phyloP scores from a whole-genome alignment of 495 filamentous ascomycete genomes.

The Penicillium soppii region DNA sequence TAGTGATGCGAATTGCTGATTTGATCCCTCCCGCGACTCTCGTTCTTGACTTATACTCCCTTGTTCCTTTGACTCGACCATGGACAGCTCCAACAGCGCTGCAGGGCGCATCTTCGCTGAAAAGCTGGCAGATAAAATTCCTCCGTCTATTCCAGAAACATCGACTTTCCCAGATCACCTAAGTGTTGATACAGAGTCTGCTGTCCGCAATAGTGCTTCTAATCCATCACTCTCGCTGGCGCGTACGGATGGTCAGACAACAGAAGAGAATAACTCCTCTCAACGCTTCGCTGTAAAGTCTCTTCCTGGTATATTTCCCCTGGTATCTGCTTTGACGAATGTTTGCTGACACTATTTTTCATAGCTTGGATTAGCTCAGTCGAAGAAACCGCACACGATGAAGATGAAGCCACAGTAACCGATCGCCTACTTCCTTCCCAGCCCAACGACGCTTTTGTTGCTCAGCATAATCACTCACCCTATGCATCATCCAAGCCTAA shows the following conservation, averaged over 20 bases:
- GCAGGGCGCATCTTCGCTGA: slow-evolving; percentile 13
- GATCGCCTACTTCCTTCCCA: slow-evolving; percentile 40
- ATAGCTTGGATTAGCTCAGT: slow-evolving; percentile 43
- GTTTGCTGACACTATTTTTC: slow-evolving; percentile 10
- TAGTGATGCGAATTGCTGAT: slow-evolving; percentile 9
- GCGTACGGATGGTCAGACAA: slow-evolving; percentile 18
- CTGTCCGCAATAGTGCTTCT: slow-evolving; percentile 19
- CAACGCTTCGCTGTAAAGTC: slow-evolving; percentile 23
- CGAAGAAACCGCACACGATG: slow-evolving; percentile 27
- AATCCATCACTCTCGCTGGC: slow-evolving; percentile 19
- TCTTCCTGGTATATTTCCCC: slow-evolving; percentile 30
- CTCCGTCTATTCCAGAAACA: slow-evolving; percentile 2
- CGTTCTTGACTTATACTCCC: background rate
- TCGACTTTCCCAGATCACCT: slow-evolving; percentile 10
- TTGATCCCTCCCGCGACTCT: slow-evolving; percentile 16
- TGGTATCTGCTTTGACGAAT: background rate
- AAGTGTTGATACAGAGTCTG: slow-evolving; percentile 23
- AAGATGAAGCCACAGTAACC: slow-evolving; percentile 28
- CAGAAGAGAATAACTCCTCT: slow-evolving; percentile 12
- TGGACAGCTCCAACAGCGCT: slow-evolving; percentile 19
- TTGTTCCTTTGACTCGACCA: slow-evolving; percentile 1
- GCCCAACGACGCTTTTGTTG: slow-evolving; percentile 51
- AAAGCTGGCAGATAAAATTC: slow-evolving; percentile 21
- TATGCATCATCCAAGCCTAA: slow-evolving; percentile 33
- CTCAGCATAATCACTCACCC: slow-evolving; percentile 62